phyloP scores from a whole-genome alignment of 1,284 basidiomycete species.

The Sporisorium graminicola region DNA sequence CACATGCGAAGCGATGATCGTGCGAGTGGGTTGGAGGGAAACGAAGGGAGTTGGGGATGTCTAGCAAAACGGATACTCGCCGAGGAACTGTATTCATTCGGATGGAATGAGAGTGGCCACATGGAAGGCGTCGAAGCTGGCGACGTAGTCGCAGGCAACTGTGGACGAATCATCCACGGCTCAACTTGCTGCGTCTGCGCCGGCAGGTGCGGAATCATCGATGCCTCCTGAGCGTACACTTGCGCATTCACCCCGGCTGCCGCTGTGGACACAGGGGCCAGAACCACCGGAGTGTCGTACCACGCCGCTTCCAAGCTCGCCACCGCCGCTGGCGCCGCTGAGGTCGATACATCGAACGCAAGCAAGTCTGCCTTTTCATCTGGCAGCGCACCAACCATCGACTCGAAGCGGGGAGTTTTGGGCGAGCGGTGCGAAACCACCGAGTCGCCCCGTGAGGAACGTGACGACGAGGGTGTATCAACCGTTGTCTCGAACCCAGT shows the following conservation, averaged over 20 bases:
- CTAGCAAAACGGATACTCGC: constrained; percentile 41
- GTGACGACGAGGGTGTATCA: constrained; percentile 5
- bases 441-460: constrained; percentile 14
- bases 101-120: neutral
- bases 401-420: constrained; percentile 16
- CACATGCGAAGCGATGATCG: too few species aligned
- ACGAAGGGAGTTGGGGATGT: neutral
- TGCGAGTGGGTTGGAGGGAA: too few species aligned
- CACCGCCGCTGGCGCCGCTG: neutral
- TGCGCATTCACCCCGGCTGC: neutral
- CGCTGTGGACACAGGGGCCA: neutral
- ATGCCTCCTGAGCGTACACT: neutral
- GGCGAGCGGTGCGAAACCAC: constrained; percentile 18
- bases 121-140: neutral
- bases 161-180: neutral
- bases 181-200: neutral
- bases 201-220: neutral
- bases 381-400: neutral
- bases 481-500: neutral
- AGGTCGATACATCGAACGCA: neutral
- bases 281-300: constrained; percentile 2
- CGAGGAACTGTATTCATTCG: constrained; percentile 16
- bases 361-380: neutral
- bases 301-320: neutral
- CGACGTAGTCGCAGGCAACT: neutral